Evolutionary conservation across 2,329 filamentous ascomycete species (phyloP), one percentile per base, ranked within the genome.

Genomic region (Fusarium torreyae): DNA sequence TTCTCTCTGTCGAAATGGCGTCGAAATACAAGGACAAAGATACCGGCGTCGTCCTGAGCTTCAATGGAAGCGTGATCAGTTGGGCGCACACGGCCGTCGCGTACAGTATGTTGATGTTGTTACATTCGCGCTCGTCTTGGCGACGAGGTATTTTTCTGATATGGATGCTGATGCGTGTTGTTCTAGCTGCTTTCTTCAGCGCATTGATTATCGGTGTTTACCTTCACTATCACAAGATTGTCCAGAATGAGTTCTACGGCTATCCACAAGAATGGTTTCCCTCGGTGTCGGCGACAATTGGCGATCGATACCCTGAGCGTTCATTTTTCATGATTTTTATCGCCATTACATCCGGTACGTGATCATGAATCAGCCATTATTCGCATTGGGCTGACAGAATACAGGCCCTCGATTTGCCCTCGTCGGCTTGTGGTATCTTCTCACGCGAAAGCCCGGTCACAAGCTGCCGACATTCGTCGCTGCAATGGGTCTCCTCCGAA

Each of bases 321-420:
- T 97, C 96, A 17, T 92, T 98, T 75, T 99, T 99, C 80, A 95
- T 97, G 88, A 81, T 99, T 71, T 98, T 98, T 79, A 99, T 99
- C 78, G 95, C 95, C 64, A 90, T 99, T 65, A 98, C 95, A 34
- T 98, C 96, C 44, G 93, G 92, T 91, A 86, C 53, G 84, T 28
- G 31, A 33, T 42, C 44, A 43, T 43, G 7, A 48, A 50, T 15
- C 34, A n/a, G 18, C 24, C 10, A 20, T 43, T 24, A 18, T 22
- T 31, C 44, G 45, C 34, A 42, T 45, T 33, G 42, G 59, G 43
- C 73, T 75, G 60, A 75, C 61, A n/a, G 9, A 13, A 33, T 28
- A 33, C 63, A 93, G 94, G 94, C 61, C 95, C 96, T 76, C 90
- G 96, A 66, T 97, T 99, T 80, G 90, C 92, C 24, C 89, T 99